These are phyloP conservation scores for Metschnikowia lochheadii DNA, from an alignment of 805 yeast species.

Conservation along the genomic window DNA sequence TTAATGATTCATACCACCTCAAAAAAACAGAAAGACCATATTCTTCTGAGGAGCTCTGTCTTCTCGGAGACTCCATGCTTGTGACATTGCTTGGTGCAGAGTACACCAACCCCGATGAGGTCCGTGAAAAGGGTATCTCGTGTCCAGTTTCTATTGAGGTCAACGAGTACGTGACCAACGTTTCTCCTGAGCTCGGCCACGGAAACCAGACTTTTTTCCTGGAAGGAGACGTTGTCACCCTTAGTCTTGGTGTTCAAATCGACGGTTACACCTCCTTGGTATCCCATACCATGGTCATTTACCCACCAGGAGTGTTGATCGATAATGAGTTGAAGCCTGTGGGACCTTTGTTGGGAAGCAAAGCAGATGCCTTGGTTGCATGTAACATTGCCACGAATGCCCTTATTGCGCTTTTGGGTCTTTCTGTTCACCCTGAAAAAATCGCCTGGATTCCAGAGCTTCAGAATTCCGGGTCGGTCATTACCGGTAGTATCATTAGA, in stretches of 20 bases:
- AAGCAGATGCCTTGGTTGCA: constrained; percentile 89
- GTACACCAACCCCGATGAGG: constrained; percentile 51
- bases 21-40: constrained; percentile 42
- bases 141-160: constrained; percentile 87
- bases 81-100: constrained; percentile 53
- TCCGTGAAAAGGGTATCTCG: constrained; percentile 87
- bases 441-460: constrained; percentile 35
- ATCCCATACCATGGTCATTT: constrained; percentile 83
- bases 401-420: constrained; percentile 70
- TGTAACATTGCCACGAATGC: constrained; percentile 87
- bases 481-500: constrained; percentile 71
- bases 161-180: constrained; percentile 72
- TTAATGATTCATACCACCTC: constrained; percentile 71
- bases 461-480: constrained; percentile 21
- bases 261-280: constrained; percentile 91
- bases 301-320: constrained; percentile 54
- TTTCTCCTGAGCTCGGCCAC: constrained; percentile 82
- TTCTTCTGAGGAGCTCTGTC: constrained; percentile 68
- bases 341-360: constrained; percentile 78
- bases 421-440: constrained; percentile 71
- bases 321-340: constrained; percentile 43
- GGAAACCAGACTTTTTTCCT: constrained; percentile 39
- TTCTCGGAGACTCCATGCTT: constrained; percentile 75
- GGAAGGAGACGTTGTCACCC: constrained; percentile 83
- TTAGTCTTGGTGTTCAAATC: constrained; percentile 83